These are phyloP conservation scores for Yarrowia osloensis DNA, from an alignment of 805 yeast species.

Conservation along the genomic window DNA sequence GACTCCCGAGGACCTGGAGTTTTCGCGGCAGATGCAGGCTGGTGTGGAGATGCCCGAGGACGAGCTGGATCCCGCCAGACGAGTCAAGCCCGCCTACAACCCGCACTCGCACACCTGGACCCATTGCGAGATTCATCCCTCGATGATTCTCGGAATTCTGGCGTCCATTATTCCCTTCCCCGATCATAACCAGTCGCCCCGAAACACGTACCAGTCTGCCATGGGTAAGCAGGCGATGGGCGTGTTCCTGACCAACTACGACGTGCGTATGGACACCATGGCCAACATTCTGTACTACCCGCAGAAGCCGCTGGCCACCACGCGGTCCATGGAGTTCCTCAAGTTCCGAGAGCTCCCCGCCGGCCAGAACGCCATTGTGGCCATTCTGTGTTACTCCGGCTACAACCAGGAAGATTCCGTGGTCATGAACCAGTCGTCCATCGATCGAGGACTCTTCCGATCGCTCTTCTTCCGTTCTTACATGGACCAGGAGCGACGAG, in stretches of 20 bases:
- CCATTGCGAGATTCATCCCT: slow-evolving; percentile 98
- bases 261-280: slow-evolving; percentile 99
- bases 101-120: slow-evolving; percentile 83
- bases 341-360: slow-evolving; percentile 98
- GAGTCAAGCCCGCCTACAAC: slow-evolving; percentile 71
- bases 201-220: slow-evolving; percentile 98
- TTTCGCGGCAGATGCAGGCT: slow-evolving; percentile 50
- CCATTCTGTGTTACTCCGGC: slow-evolving; percentile 97
- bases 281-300: slow-evolving; percentile 97
- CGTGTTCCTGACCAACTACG: slow-evolving; percentile 90
- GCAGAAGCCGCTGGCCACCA: slow-evolving; percentile 96
- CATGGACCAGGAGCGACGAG: slow-evolving; percentile 98
- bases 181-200: slow-evolving; percentile 98
- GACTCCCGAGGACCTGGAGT: slow-evolving; percentile 95
- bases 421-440: slow-evolving; percentile 98
- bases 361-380: slow-evolving; percentile 98
- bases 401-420: slow-evolving; percentile 99
- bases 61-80: slow-evolving; percentile 70
- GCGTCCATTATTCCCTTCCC: slow-evolving; percentile 99
- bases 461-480: slow-evolving; percentile 95
- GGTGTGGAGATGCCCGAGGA: slow-evolving; percentile 46
- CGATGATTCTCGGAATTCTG: slow-evolving; percentile 97
- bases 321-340: slow-evolving; percentile 95
- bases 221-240: slow-evolving; percentile 99
- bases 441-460: slow-evolving; percentile 94